Base-by-base conservation (phyloP, 2,329 filamentous ascomycete genomes). In the Fusarium dimerum region DNA sequence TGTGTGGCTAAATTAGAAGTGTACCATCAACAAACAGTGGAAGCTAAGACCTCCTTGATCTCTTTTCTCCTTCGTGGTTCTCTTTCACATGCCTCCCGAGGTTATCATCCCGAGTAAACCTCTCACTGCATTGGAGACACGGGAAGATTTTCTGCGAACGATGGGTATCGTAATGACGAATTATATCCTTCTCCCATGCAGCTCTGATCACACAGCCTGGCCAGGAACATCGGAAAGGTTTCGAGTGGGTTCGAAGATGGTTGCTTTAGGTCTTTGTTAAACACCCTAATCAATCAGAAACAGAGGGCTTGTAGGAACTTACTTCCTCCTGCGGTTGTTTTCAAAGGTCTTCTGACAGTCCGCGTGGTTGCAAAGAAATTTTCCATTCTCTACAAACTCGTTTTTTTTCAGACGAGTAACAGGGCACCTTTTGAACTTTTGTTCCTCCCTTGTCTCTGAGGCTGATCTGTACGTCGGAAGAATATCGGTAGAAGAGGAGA, bases 231-330 rank as follows among this genome's bases (percentile, higher is more conserved):
- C 40, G 20, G 26, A 64, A 59, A 40, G 61, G 61, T 29, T 50
- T 56, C 5, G 17, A 36, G 38, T 63, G 61, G 15, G 39, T 52
- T 16, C 61, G 52, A 47, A 63, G 53, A 47, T 63, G 61, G n/a
- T 59, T 63, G 3, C 61, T 26, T 26, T 63, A 8, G 6, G 7
- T 12, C 29, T 1, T 6, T 6, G 38, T 62, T 40, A 26, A 62
- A 41, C 8, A 1, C 30, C 10, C 13, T 2, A 13, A 5, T 2
- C 3, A 30, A 10, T 9, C 17, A n/a, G 7, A 26, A 7, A 18
- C 1, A 5, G 10, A 3, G 5, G n/a, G 3, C 3, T 12, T 3
- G 9, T 15, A 16, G 10, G 9, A 29, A 11, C 60, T 44, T 13
- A 64, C 61, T 49, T 63, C 36, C 61, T 46, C 11, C 30, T 16